Base-by-base conservation (phyloP, 2,329 filamentous ascomycete genomes). In the Aspergillus costaricaensis region DNA sequence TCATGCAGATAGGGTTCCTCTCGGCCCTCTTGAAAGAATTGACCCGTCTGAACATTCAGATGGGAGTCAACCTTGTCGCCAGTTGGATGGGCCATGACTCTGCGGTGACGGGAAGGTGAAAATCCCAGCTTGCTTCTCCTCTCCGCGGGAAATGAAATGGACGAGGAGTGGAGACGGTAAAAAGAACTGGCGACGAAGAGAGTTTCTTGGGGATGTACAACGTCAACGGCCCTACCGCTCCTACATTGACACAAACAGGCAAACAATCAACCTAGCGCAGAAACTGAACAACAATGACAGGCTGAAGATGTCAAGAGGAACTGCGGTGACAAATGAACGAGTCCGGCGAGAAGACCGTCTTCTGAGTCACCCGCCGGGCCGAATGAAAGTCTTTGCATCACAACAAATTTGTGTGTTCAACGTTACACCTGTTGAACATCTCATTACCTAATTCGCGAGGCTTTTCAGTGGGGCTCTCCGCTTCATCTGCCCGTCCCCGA, bases 1-100 rank as follows among this genome's bases (percentile, higher is more conserved):
- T 61, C 57, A 14, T 51, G 68, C 67, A 39, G 64, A 50, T 30
- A 27, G 30, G 41, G 8, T 14, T 55, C 56, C 17, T 53, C 21
- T n/a, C 47, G 47, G 4, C 25, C 47, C 32, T 50, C 47, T 2
- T 30, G 47, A 10, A 50, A 50, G 47, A 50, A 32, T 12, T 30
- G 23, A 4, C 47, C 25, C 15, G 47, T 17, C 47, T 50, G 23
- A n/a, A 50, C 47, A 50, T 50, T 50, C 25, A 50, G 47, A 19
- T 17, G 7, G 25, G 25, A 27, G 2, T 32, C 23, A n/a, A 27
- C n/a, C 47, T 50, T 50, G 25, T 50, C 47, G 23, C 15, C 25
- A 30, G 47, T 32, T 25, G 25, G 25, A 50, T 50, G 25, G 47
- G 47, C 47, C 47, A 50, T 50, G 47, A n/a, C 25, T 50, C 15